phyloP scores from a whole-genome alignment of 192 early-diverging fungal genomes.

The Umbelopsis isabellina region DNA sequence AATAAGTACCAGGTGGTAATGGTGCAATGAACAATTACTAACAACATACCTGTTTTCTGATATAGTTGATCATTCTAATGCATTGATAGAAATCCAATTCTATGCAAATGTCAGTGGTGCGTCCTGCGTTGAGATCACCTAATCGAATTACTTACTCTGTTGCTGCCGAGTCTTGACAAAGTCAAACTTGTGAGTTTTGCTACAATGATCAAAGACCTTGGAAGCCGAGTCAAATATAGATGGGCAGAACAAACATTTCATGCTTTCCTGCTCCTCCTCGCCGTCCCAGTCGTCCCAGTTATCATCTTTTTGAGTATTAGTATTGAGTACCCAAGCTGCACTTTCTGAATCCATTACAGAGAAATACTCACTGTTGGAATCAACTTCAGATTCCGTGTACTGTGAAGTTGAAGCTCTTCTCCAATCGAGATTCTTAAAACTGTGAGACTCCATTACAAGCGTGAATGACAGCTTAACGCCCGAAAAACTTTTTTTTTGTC shows the following conservation, averaged over 20 bases:
- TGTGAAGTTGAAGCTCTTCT: constrained; percentile 12
- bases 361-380: constrained; percentile 9
- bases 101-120: constrained; percentile 24
- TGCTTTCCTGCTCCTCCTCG: constrained; percentile 49
- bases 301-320: constrained; percentile 37
- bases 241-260: constrained; percentile 77
- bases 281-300: constrained; percentile 73
- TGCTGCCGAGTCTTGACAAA: constrained; percentile 53
- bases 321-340: not conserved
- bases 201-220: constrained; percentile 66
- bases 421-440: constrained; percentile 16
- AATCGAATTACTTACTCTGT: constrained; percentile 32
- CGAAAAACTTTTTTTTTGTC: constrained; percentile 14
- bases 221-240: constrained; percentile 50
- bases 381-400: constrained; percentile 12
- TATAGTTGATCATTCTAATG: constrained; percentile 76
- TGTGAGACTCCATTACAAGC: constrained; percentile 5
- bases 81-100: constrained; percentile 88
- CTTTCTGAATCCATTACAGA: too few species aligned
- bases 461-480: constrained; percentile 9
- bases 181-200: constrained; percentile 65
- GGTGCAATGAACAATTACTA: not conserved
- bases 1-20: not conserved
- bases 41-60: constrained; percentile 42
- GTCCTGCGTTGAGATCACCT: not conserved